Base-by-base conservation (phyloP, 2,329 filamentous ascomycete genomes). In the Cladophialophora chaetospira region DNA sequence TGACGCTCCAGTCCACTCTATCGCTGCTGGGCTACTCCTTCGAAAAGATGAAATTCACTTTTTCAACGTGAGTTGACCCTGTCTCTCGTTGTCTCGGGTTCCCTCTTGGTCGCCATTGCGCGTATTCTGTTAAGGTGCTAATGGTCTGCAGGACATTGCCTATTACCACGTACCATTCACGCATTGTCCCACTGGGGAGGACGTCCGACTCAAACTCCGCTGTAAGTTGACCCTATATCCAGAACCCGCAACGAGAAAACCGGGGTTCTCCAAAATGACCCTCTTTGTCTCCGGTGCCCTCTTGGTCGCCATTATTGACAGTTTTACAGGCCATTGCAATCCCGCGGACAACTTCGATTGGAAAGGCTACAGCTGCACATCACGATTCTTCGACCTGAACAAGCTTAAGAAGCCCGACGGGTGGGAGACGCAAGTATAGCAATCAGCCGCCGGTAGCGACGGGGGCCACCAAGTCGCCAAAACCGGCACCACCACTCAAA, bases 81-180 rank as follows among this genome's bases (percentile, higher is more conserved):
- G n/a, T n/a, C n/a, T n/a, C n/a, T n/a, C n/a, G n/a, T n/a, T n/a
- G n/a, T n/a, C n/a, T n/a, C n/a, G n/a, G n/a, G n/a, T n/a, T n/a
- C n/a, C n/a, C n/a, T n/a, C n/a, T n/a, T n/a, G n/a, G n/a, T n/a
- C n/a, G n/a, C n/a, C n/a, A n/a, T n/a, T n/a, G n/a, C n/a, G n/a
- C n/a, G n/a, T n/a, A n/a, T n/a, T n/a, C n/a, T n/a, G n/a, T n/a
- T n/a, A n/a, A n/a, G n/a, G n/a, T n/a, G n/a, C n/a, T n/a, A n/a
- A n/a, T n/a, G n/a, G n/a, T n/a, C n/a, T n/a, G n/a, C n/a, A n/a
- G n/a, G 93, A 99, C 70, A 99, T 99, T 68, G 93, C 90, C 58
- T 99, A 99, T 76, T 97, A 91, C 75, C 94, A 99, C 72, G 89
- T 97, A 21, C 94, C 94, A 19, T 99, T 99, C 73, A 97, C 92